phyloP scores from a whole-genome alignment of 768 basidiomycete species.

The Suillus paluster region DNA sequence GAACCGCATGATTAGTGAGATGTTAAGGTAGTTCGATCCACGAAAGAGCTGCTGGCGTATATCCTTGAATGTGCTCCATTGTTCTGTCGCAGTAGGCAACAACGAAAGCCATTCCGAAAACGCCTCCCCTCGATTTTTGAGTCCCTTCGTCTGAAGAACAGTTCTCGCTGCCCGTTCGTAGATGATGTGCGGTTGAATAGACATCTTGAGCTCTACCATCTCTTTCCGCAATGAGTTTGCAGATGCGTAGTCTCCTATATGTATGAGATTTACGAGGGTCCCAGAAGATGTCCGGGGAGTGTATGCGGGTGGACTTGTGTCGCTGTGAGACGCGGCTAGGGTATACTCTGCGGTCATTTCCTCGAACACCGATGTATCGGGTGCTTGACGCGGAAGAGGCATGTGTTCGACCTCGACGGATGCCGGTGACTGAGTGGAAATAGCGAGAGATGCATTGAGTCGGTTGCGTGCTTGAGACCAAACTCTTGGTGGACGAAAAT shows the following conservation, averaged over 20 bases:
- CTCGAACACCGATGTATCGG: conserved; percentile 43
- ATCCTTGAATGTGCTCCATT: conserved; percentile 22
- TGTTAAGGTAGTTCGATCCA: conserved; percentile 31
- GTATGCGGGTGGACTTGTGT: conserved; percentile 12
- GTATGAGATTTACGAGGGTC: conserved; percentile 28
- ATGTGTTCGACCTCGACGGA: conserved; percentile 39
- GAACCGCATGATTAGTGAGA: conserved; percentile 45
- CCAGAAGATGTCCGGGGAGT: conserved; percentile 29
- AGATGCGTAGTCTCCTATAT: conserved; percentile 20
- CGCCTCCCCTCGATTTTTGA: conserved; percentile 22
- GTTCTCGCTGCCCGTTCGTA: conserved; percentile 43
- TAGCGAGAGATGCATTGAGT: conserved; percentile 28
- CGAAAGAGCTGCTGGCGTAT: conserved; percentile 41
- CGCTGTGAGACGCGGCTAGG: conserved; percentile 15
- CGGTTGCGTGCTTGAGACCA: conserved; percentile 26
- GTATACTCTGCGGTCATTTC: conserved; percentile 38
- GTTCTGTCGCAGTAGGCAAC: conserved; percentile 37
- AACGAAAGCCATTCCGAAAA: conserved; percentile 51
- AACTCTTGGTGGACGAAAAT: conserved; percentile 15
- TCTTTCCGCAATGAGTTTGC: conserved; percentile 45
- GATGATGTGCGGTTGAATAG: conserved; percentile 38
- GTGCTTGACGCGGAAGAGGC: conserved; percentile 37
- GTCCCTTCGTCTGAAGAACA: conserved; percentile 2
- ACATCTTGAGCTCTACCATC: conserved; percentile 40
- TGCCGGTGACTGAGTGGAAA: conserved; percentile 34